These are phyloP conservation scores for Primulina eburnea DNA, from an alignment of 257 asterid genomes.

Conservation along the genomic window DNA sequence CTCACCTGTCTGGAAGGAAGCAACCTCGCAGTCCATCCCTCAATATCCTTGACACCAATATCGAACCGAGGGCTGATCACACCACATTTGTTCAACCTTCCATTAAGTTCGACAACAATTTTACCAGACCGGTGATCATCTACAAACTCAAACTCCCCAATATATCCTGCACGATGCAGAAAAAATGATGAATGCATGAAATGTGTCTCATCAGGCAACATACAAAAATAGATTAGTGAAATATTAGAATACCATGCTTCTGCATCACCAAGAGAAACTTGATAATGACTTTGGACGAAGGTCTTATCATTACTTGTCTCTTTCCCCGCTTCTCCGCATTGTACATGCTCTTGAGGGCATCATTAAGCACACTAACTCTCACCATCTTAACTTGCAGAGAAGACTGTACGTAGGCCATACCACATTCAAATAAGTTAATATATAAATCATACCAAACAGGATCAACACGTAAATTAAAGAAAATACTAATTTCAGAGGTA, in stretches of 20 bases:
- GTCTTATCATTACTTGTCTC: constrained; percentile 16
- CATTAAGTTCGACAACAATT: constrained; percentile 16
- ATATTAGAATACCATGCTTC: constrained; percentile 4
- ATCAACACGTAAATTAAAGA: neutral
- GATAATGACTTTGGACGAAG: constrained; percentile 16
- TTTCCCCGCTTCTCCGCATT: constrained; percentile 19
- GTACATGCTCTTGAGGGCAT: constrained; percentile 18
- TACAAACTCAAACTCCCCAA: constrained; percentile 18
- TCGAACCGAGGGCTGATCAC: constrained; percentile 20
- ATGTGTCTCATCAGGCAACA: too few species aligned
- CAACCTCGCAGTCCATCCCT: constrained; percentile 19
- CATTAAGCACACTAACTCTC: constrained; percentile 19
- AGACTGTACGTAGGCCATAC: neutral
- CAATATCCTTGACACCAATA: constrained; percentile 19
- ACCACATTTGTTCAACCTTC: constrained; percentile 20
- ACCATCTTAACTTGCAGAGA: constrained; percentile 5
- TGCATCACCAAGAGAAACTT: constrained; percentile 21
- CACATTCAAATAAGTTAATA: neutral
- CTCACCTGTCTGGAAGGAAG: constrained; percentile 22
- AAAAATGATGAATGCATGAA: neutral
- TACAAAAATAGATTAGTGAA: neutral
- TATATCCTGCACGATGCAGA: neutral
- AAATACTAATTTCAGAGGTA: too few species aligned
- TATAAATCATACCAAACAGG: neutral
- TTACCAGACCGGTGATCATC: constrained; percentile 16